A percentile compares a stretch with the other conserved stretches of the same genome.
These are phyloP conservation scores for Calocybe indica DNA, from an alignment of 768 basidiomycete species.

Conservation along the genomic window DNA sequence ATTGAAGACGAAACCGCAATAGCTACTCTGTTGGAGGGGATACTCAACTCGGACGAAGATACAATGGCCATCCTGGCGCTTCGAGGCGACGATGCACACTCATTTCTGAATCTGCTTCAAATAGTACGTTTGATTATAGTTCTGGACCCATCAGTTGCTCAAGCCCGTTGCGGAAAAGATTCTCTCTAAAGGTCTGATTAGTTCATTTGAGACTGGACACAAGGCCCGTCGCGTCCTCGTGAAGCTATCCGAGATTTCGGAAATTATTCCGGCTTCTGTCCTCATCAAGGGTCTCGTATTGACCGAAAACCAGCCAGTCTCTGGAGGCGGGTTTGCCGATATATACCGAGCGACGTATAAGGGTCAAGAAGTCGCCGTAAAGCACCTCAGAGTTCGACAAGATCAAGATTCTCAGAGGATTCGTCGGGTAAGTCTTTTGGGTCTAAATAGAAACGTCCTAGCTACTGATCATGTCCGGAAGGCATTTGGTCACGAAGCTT, in stretches of 20 bases:
- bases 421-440: conserved; percentile 3
- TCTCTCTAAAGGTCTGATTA: conserved; percentile 10
- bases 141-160: neutral
- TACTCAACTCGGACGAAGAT: conserved; percentile 10
- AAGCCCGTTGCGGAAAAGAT: neutral
- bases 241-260: conserved; percentile 13
- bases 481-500: conserved; percentile 21
- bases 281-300: conserved; percentile 9
- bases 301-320: conserved; percentile 9
- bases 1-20: conserved; percentile 13
- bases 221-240: conserved; percentile 12
- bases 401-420: conserved; percentile 13
- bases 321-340: conserved; percentile 14
- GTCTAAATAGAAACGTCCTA: neutral
- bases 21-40: conserved; percentile 7
- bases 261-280: conserved; percentile 12
- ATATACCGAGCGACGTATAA: conserved; percentile 12
- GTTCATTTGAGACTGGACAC: conserved; percentile 5
- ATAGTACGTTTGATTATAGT: conserved; percentile 7
- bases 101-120: conserved; percentile 15
- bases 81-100: conserved; percentile 9
- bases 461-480: neutral
- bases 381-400: conserved; percentile 10
- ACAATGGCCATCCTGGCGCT: conserved; percentile 8
- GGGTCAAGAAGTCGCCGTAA: conserved; percentile 14